phyloP scores from a whole-genome alignment of 768 basidiomycete genomes.

The Saitozyma podzolica region DNA sequence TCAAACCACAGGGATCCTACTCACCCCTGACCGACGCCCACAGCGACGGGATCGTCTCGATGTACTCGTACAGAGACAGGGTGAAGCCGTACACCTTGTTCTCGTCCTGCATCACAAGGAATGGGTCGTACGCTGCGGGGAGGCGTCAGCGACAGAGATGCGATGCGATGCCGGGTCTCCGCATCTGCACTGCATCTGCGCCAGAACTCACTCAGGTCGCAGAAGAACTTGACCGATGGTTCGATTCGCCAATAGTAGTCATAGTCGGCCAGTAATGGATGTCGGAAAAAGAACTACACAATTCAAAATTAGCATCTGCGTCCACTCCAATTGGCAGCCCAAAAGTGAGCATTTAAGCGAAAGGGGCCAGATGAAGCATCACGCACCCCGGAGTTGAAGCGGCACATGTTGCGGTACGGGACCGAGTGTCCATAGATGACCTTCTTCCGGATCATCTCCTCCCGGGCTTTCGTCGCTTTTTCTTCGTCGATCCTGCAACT shows the following conservation, averaged over 20 bases:
- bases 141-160: constrained; percentile 1
- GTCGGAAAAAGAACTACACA: constrained; percentile 75
- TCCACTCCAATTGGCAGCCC: constrained; percentile 11
- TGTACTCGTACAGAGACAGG: constrained; percentile 73
- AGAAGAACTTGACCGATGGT: constrained; percentile 79
- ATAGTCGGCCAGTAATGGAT: constrained; percentile 71
- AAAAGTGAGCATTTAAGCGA: constrained; percentile 37
- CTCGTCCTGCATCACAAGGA: constrained; percentile 73
- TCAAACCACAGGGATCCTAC: constrained; percentile 5
- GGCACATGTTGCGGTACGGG: constrained; percentile 88
- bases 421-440: constrained; percentile 62
- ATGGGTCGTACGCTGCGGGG: constrained; percentile 63
- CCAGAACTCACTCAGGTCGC: constrained; percentile 57
- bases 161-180: neutral
- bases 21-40: constrained; percentile 74
- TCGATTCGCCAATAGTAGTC: constrained; percentile 91
- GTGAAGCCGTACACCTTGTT: constrained; percentile 88
- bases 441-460: constrained; percentile 64
- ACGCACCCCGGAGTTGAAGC: constrained; percentile 82
- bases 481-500: constrained; percentile 66
- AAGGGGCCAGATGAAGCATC: too few species aligned
- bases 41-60: constrained; percentile 74
- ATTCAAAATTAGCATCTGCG: neutral
- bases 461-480: constrained; percentile 61
- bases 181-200: constrained; percentile 8